phyloP scores from a whole-genome alignment of 2,329 filamentous ascomycete species.

The Scopulariopsis brevicaulis region DNA sequence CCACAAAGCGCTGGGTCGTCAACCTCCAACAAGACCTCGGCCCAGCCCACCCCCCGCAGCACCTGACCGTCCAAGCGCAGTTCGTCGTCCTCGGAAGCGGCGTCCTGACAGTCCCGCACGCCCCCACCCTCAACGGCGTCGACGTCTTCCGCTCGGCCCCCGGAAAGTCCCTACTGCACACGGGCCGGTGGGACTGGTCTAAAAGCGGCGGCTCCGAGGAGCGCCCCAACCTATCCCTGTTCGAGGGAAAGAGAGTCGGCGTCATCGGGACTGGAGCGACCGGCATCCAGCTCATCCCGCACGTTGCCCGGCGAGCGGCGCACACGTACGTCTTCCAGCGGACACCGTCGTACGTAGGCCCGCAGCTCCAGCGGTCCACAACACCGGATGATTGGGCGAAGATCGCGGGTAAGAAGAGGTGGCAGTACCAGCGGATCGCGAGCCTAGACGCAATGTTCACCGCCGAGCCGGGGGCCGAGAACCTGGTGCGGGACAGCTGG shows the following conservation, averaged over 20 bases:
- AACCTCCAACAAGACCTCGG: slow-evolving; percentile 13
- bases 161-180: slow-evolving; percentile 24
- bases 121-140: slow-evolving; percentile 24
- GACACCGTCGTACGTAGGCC: slow-evolving; percentile 32
- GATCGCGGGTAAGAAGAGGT: slow-evolving; percentile 25
- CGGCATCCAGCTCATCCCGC: slow-evolving; percentile 30
- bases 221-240: slow-evolving; percentile 26
- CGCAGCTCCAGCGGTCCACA: slow-evolving; percentile 24
- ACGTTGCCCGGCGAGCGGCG: slow-evolving; percentile 32
- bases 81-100: slow-evolving; percentile 27
- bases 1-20: slow-evolving; percentile 12
- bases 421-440: slow-evolving; percentile 20
- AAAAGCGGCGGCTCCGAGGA: slow-evolving; percentile 26
- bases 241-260: slow-evolving; percentile 33
- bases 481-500: slow-evolving; percentile 40
- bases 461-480: slow-evolving; percentile 11
- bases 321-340: slow-evolving; percentile 45
- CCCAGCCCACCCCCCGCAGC: slow-evolving; percentile 6
- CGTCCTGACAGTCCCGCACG: slow-evolving; percentile 25
- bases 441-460: slow-evolving; percentile 1
- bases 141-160: slow-evolving; percentile 8
- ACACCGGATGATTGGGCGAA: slow-evolving; percentile 29
- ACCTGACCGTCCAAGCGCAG: slow-evolving; percentile 22
- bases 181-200: slow-evolving; percentile 31
- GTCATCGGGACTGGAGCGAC: slow-evolving; percentile 40